A percentile compares a stretch with the other conserved stretches of the same genome.
Conservation (phyloP, 305 asterid genomes). For the Fraxinus albicans region DNA sequence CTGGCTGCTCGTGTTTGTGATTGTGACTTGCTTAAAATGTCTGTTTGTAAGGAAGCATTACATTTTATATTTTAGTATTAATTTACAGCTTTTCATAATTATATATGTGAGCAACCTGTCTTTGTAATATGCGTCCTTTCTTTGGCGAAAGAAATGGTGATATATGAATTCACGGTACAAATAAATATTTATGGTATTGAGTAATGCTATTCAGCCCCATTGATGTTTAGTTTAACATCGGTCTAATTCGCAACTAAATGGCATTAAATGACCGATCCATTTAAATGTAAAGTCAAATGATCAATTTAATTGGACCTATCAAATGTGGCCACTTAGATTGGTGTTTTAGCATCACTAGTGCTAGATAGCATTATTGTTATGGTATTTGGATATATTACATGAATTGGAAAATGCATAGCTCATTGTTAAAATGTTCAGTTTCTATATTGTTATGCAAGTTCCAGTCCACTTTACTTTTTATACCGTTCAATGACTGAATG, state of each 20-base stretch:
- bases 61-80: neutral
- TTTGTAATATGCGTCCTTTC: neutral
- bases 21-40: neutral
- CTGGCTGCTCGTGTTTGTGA: neutral
- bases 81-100: neutral
- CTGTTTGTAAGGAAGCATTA: neutral
- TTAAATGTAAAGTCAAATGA: neutral
- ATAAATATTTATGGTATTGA: neutral
- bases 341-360: neutral
- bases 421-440: neutral
- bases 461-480: constrained; percentile 8
- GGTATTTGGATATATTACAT: neutral
- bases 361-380: neutral
- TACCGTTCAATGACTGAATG: neutral
- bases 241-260: neutral
- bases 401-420: neutral
- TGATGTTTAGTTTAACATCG: neutral
- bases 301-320: neutral
- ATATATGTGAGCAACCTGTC: neutral
- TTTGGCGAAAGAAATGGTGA: neutral
- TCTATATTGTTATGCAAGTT: constrained; percentile 14
- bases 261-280: neutral
- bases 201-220: neutral
- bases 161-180: neutral
- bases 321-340: neutral